These are phyloP conservation scores for Gracilaria domingensis DNA, from an alignment of 23 red algal species.

Conservation along the genomic window DNA sequence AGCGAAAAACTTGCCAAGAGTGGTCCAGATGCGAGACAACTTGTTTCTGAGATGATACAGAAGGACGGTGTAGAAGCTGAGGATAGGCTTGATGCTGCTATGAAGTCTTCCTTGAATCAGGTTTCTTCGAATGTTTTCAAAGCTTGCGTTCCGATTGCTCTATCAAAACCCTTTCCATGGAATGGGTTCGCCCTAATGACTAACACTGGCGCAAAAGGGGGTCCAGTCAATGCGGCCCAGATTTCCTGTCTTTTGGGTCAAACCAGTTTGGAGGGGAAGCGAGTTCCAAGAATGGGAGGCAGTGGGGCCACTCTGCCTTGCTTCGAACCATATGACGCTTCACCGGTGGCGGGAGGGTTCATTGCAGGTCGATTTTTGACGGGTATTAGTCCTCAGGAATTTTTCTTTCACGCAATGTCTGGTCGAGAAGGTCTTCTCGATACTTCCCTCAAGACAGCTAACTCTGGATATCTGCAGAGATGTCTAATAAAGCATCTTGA, in stretches of 20 bases:
- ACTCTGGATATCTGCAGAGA: constrained; percentile 99
- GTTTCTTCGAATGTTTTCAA: constrained; percentile 78
- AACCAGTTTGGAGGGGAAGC: constrained; percentile 93
- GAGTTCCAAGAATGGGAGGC: constrained; percentile 87
- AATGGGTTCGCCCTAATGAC: constrained; percentile 99
- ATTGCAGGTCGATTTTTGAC: constrained; percentile 95
- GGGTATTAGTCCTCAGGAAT: constrained; percentile 90
- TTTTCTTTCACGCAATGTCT: constrained; percentile 99
- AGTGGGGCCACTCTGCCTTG: constrained; percentile 92
- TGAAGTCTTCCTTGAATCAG: constrained; percentile 79
- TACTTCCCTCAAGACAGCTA: constrained; percentile 97
- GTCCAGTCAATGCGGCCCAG: constrained; percentile 89
- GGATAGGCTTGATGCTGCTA: constrained; percentile 80
- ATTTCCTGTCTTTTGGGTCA: constrained; percentile 96
- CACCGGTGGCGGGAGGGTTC: constrained; percentile 89
- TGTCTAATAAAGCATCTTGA: constrained; percentile 98
- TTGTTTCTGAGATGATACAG: constrained; percentile 61
- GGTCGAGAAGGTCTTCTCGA: constrained; percentile 97
- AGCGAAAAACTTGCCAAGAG: constrained; percentile 8
- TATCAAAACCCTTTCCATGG: constrained; percentile 83
- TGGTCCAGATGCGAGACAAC: constrained; percentile 32
- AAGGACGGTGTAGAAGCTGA: constrained; percentile 69
- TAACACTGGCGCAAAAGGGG: constrained; percentile 94
- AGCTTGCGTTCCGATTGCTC: constrained; percentile 68
- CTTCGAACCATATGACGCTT: constrained; percentile 88